Percentiles rank a stretch among this genome's conserved stretches.
Evolutionary conservation across 1,284 basidiomycete genomes (phyloP).

Genomic region (Moesziomyces parantarcticus): DNA sequence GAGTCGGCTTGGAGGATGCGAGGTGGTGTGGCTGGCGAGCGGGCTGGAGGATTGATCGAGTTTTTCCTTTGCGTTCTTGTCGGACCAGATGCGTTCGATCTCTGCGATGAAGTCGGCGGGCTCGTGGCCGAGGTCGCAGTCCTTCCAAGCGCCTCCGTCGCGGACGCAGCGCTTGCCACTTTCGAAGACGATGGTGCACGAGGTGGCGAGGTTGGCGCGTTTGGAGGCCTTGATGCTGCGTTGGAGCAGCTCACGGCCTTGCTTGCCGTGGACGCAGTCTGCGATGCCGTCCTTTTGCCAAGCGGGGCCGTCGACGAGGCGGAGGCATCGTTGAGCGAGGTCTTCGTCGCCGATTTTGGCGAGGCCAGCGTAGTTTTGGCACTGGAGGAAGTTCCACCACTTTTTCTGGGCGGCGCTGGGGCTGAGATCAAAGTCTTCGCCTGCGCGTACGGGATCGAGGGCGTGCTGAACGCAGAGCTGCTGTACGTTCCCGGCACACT

Average conservation of each 20-base stretch:
- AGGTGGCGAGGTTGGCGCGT: conserved; percentile 23
- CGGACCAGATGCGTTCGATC: conserved; percentile 50
- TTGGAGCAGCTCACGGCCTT: conserved; percentile 43
- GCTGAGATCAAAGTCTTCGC: conserved; percentile 53
- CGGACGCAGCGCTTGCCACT: conserved; percentile 49
- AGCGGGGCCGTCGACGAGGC: conserved; percentile 36
- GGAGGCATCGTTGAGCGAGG: conserved; percentile 45
- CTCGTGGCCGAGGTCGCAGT: conserved; percentile 54
- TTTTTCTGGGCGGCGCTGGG: conserved; percentile 52
- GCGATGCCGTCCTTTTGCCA: conserved; percentile 56
- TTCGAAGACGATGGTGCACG: conserved; percentile 55
- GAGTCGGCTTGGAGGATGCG: conserved; percentile 9
- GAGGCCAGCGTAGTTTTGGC: conserved; percentile 48
- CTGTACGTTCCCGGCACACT: conserved; percentile 57
- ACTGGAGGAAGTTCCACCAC: conserved; percentile 57
- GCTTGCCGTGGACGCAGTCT: conserved; percentile 45
- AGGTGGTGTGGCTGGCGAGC: conserved; percentile 1
- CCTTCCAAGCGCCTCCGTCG: conserved; percentile 53
- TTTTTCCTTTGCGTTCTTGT: conserved; percentile 22
- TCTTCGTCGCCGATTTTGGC: conserved; percentile 50
- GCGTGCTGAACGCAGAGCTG: conserved; percentile 56
- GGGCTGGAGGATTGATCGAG: neutral
- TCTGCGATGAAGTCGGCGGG: conserved; percentile 50
- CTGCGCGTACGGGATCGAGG: conserved; percentile 49
- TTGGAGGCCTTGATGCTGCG: conserved; percentile 39